phyloP scores from a whole-genome alignment of 495 filamentous ascomycete species.

The Emericellopsis terricola region DNA sequence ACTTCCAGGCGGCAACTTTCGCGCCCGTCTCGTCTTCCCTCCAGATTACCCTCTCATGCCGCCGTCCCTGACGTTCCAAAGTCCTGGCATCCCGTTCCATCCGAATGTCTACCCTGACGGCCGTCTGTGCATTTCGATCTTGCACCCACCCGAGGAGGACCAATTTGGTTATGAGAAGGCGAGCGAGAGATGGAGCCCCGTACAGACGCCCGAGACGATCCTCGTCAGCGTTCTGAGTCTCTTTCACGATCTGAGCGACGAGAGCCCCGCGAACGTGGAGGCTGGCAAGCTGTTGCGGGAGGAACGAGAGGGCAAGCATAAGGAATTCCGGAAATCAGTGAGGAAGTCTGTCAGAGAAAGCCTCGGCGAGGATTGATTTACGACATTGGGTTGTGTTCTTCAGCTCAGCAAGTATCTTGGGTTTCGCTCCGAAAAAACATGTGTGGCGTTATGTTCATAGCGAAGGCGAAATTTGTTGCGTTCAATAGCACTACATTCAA shows the following conservation, averaged over 20 bases:
- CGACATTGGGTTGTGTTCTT: not conserved
- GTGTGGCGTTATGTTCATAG: too few species aligned
- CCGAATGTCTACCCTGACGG: constrained; percentile 88
- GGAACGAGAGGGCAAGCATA: constrained; percentile 38
- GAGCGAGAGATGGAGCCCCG: constrained; percentile 90
- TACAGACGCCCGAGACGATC: constrained; percentile 92
- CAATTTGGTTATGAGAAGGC: constrained; percentile 88
- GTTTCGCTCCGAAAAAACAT: too few species aligned
- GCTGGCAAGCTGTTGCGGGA: constrained; percentile 77
- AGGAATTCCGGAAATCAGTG: constrained; percentile 62
- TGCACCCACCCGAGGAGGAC: constrained; percentile 92
- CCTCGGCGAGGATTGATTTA: constrained; percentile 42
- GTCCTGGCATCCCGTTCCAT: constrained; percentile 73
- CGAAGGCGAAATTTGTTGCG: too few species aligned
- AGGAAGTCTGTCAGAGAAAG: constrained; percentile 70
- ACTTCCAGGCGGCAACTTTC: constrained; percentile 66
- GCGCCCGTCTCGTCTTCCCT: constrained; percentile 62
- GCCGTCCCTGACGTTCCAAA: constrained; percentile 80
- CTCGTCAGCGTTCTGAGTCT: constrained; percentile 84
- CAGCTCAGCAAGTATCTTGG: too few species aligned
- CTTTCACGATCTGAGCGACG: constrained; percentile 83
- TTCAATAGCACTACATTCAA: too few species aligned
- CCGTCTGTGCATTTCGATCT: constrained; percentile 90
- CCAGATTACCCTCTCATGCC: constrained; percentile 75
- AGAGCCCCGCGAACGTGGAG: constrained; percentile 90